Conservation (phyloP, 257 asterid species). For the Rehmannia glutinosa region DNA sequence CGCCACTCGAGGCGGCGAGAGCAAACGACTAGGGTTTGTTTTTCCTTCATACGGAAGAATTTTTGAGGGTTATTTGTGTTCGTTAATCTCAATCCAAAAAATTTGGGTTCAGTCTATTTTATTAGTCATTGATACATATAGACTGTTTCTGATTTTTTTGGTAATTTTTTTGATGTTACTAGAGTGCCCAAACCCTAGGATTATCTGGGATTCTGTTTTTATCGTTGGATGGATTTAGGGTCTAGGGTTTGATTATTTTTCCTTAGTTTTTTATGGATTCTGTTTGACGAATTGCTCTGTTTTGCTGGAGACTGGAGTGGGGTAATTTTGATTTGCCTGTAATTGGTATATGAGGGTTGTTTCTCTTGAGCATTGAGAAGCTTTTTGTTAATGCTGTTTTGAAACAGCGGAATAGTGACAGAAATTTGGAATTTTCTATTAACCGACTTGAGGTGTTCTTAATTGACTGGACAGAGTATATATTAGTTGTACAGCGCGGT, state of each 20-base stretch:
- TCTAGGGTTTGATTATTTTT: conserved; percentile 35
- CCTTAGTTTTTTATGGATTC: conserved; percentile 11
- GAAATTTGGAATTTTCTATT: conserved; percentile 8
- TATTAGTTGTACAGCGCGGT: conserved; percentile 26
- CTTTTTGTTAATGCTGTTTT: conserved; percentile 17
- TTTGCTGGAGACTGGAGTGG: conserved; percentile 17
- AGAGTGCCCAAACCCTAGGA: conserved; percentile 29
- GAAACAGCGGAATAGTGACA: conserved; percentile 8
- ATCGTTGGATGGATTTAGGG: conserved; percentile 22
- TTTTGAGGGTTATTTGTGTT: conserved; percentile 19
- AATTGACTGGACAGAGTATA: conserved; percentile 17
- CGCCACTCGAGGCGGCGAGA: conserved; percentile 26
- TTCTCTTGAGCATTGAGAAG: conserved; percentile 6
- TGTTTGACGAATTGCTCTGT: conserved; percentile 22
- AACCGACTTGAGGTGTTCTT: conserved; percentile 13
- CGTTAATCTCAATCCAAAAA: conserved; percentile 18
- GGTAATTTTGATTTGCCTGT: conserved; percentile 12
- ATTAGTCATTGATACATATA: conserved; percentile 19
- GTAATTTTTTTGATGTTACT: neutral
- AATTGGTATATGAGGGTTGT: conserved; percentile 15
- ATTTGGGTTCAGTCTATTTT: conserved; percentile 22
- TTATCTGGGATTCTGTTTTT: conserved; percentile 15
- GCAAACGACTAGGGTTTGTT: conserved; percentile 21
- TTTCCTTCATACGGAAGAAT: neutral
- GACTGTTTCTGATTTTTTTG: conserved; percentile 20